Base-by-base conservation (phyloP, 2,329 filamentous ascomycete species). In the Gnomoniopsis sp. region DNA sequence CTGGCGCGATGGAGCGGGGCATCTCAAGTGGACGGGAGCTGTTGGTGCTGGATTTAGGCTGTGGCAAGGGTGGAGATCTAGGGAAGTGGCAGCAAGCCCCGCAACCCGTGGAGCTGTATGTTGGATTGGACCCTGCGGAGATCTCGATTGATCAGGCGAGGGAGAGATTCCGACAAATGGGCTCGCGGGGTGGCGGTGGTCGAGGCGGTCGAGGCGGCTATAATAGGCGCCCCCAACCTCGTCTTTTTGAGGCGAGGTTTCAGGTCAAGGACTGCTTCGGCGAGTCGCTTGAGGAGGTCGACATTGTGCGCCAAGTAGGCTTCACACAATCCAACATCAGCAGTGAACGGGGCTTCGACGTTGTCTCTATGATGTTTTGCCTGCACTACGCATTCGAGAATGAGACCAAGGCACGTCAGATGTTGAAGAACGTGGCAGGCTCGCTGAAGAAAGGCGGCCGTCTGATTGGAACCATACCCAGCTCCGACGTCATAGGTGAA, bases 311-410 rank as follows among this genome's bases (percentile, higher is more conserved):
- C 51, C 85, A 96, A 58, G 91, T 99, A 33, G 95, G 95, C 22
- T 96, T 96, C 66, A 90, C 96, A 68, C 79, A 83, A 0, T 88
- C 87, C 77, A 67, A 90, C 78, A 76, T 89, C 86, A 73, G 87
- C 75, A 83, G 84, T 62, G 85, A 85, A 55, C 88, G 88, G 57
- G 93, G 93, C 3, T 99, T 98, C 67, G 95, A 99, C 71, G 90
- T 98, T 46, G 93, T 99, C 63, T 92, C 89, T 70, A 96, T 96
- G 85, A 99, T 99, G 95, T 99, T 99, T 74, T 96, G 92, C 68
- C 95, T 99, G 87, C 95, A 99, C 76, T 99, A 99, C 72, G 93
- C 95, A 6, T 99, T 98, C 66, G 95, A 98, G 77, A 91, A 81
- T 54, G 93, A 99, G 72, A 84, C 86, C 50, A 96, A 96, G 73